phyloP scores from a whole-genome alignment of 2,329 filamentous ascomycete genomes.

The Capronia epimyces region DNA sequence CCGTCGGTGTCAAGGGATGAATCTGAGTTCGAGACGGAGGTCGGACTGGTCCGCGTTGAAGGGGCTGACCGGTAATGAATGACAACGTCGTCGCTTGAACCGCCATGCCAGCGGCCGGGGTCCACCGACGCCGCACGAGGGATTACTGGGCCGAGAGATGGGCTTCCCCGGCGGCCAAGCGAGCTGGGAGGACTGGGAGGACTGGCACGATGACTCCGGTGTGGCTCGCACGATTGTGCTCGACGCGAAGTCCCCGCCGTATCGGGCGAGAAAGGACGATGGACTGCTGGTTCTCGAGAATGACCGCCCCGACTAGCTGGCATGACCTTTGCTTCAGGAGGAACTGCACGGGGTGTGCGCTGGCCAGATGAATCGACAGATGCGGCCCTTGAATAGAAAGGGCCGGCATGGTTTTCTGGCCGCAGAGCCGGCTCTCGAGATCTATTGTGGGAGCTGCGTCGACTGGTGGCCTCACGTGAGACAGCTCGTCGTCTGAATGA shows the following conservation, averaged over 20 bases:
- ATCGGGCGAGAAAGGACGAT: not conserved
- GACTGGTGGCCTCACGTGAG: conserved; percentile 5
- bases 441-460: not conserved
- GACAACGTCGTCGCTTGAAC: conserved; percentile 8
- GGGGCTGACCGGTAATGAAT: not conserved
- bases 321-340: too few species aligned
- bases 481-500: not conserved
- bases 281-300: not conserved
- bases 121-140: conserved; percentile 18
- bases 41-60: not conserved
- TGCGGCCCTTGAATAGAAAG: not conserved
- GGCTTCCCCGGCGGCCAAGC: conserved; percentile 6
- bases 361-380: not conserved
- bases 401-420: not conserved
- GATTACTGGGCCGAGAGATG: not conserved
- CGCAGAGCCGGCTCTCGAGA: conserved; percentile 3
- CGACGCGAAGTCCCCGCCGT: not conserved
- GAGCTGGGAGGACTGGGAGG: not conserved
- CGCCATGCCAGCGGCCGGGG: conserved; percentile 9
- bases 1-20: too few species aligned
- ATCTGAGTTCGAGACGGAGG: too few species aligned
- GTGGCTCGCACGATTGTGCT: conserved; percentile 7
- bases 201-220: conserved; percentile 1
- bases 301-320: too few species aligned
- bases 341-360: too few species aligned